Base-by-base conservation (phyloP, 1,284 basidiomycete species). In the Volvariella volvacea region DNA sequence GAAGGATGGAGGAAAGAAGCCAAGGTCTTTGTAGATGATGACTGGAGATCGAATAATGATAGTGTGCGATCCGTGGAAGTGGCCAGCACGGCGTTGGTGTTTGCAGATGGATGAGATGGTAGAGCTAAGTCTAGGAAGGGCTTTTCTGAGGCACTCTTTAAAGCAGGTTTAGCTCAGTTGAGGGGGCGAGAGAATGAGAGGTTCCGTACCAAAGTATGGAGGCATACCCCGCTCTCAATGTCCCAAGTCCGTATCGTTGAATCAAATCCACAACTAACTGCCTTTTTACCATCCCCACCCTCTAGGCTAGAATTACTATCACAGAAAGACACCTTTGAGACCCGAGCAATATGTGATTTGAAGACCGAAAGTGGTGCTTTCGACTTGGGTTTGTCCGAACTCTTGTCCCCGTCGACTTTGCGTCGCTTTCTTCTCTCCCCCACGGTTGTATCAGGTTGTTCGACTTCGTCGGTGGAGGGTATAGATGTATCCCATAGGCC, bases 161-260 rank as follows among this genome's bases (percentile, higher is more conserved):
- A 16, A 34, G 44, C 38, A 9, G 30, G 48, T 12, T 40, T 16
- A 41, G 15, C 25, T 36, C 41, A 42, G n/a, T 38, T 39, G 41
- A 16, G 36, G 41, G 30, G 22, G 32, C 15, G 42, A 44, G 16
- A 10, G 7, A 37, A 34, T 20, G 30, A 10, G 42, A 38, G 12
- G n/a, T 43, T 50, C 69, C 81, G 50, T 51, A 85, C 82, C 42
- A 87, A 77, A 0, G 85, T 88, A 44, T 75, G 62, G 0, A 73
- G 67, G 50, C 83, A 88, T 1, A 87, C 62, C 2, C 80, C 83
- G 40, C 68, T 72, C 53, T 85, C 83, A 1, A 78, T 66, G 58
- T 88, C 83, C 87, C 87, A 90, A 8, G 67, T 61, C 15, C 84
- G 66, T 7, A 90, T 71, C 0, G 86, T 87, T 32, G 83, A 87